A percentile compares a stretch with the other conserved stretches of the same genome.
These are phyloP conservation scores for Meripilus lineatus DNA, from an alignment of 1,284 basidiomycete genomes.

Conservation along the genomic window DNA sequence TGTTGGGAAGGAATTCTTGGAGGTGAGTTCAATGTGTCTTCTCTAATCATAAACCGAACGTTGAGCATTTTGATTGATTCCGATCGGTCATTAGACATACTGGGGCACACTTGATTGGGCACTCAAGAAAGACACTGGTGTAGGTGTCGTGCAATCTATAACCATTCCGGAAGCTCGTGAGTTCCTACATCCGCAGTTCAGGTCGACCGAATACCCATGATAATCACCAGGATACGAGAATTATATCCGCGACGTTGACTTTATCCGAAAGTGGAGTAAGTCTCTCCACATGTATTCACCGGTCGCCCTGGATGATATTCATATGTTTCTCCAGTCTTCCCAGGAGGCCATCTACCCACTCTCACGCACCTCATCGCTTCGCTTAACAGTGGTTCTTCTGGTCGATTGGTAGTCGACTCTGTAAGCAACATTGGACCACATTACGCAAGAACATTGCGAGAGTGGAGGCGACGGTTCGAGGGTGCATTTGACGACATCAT, in stretches of 20 bases:
- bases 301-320: constrained; percentile 3
- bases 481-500: constrained; percentile 61
- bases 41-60: neutral
- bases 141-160: constrained; percentile 75
- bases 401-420: constrained; percentile 64
- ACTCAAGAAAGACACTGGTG: constrained; percentile 56
- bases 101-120: constrained; percentile 69
- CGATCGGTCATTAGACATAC: constrained; percentile 35
- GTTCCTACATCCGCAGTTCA: constrained; percentile 18
- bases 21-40: constrained; percentile 24
- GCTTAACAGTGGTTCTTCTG: constrained; percentile 49
- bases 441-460: constrained; percentile 79
- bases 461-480: constrained; percentile 70
- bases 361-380: constrained; percentile 58
- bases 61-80: neutral
- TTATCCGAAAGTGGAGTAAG: constrained; percentile 75
- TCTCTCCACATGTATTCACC: constrained; percentile 2
- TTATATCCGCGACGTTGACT: constrained; percentile 63
- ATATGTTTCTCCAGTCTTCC: constrained; percentile 53
- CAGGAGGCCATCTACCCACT: constrained; percentile 72
- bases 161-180: constrained; percentile 74
- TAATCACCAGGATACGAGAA: constrained; percentile 43
- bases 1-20: constrained; percentile 65
- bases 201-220: neutral
- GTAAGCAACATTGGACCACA: constrained; percentile 79